A percentile compares a stretch with the other conserved stretches of the same genome.
Conservation (phyloP, 352 stramenopile species). For the Globisporangium perplexum region DNA sequence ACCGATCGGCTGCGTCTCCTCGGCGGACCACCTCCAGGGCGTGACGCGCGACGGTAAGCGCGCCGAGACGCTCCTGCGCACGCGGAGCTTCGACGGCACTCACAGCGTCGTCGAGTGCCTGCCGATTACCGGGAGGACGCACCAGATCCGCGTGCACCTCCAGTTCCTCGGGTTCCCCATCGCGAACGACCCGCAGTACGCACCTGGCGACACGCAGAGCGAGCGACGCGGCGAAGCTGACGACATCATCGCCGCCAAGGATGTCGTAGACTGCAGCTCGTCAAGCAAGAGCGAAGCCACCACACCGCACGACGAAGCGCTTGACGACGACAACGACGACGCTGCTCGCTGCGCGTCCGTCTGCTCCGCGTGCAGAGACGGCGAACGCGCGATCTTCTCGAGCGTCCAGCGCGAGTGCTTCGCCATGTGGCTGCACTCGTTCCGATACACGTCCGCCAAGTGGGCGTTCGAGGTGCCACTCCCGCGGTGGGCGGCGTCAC, state of each 20-base stretch:
- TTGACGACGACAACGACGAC: not conserved
- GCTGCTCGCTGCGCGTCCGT: constrained; percentile 3
- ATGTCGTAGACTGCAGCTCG: not conserved
- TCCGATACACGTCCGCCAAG: constrained; percentile 29
- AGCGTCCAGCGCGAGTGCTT: constrained; percentile 13
- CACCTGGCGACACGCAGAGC: constrained; percentile 12
- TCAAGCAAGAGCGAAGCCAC: not conserved
- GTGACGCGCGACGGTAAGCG: constrained; percentile 20
- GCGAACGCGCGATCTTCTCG: constrained; percentile 14
- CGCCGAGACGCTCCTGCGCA: constrained; percentile 33
- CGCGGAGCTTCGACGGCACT: constrained; percentile 11
- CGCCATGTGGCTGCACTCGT: constrained; percentile 50
- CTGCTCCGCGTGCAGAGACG: constrained; percentile 17
- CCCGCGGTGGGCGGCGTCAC: constrained; percentile 21
- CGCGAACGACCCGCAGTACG: constrained; percentile 94
- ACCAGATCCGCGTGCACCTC: constrained; percentile 95
- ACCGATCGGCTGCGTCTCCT: constrained; percentile 24
- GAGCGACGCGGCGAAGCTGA: not conserved
- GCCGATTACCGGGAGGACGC: constrained; percentile 90
- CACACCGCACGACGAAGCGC: no score
- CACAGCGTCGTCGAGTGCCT: constrained; percentile 86
- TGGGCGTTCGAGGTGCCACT: constrained; percentile 40
- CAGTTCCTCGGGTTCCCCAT: constrained; percentile 87
- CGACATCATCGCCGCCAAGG: not conserved
- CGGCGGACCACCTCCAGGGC: constrained; percentile 15